Evolutionary conservation across 371 early-diverging fungal species (phyloP), one percentile per base, ranked within the genome.

Genomic region (Mortierella sp.): DNA sequence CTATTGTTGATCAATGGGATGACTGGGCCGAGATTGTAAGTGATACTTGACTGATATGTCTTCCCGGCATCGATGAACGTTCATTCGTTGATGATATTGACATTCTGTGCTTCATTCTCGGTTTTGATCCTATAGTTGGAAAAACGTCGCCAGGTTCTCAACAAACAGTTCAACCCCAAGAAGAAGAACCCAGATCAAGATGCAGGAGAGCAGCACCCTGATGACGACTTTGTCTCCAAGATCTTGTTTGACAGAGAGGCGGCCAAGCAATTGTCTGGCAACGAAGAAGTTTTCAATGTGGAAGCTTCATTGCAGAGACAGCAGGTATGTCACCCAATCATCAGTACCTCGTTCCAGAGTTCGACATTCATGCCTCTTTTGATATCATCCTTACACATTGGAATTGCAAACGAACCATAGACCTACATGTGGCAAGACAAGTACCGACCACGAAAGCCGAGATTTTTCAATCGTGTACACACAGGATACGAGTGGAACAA

Each of bases 401-500:
- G 12, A 16, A 4, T 50, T 24, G 10, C 22, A 9, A 28, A 21
- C 19, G 22, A 50, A 13, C 37, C 21, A 12, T 73, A 85, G 81
- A 87, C 85, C 3, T 92, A 94, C 63, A 69, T 86, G 67, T 94
- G 94, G 94, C 90, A 92, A 80, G 95, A 95, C 80, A 95, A 96
- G 80, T 96, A 97, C 78, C 85, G 95, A 27, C 96, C 97, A 25
- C 89, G 96, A 53, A 96, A 96, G 70, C 98, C 98, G 16, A 82
- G 94, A 44, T 97, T 93, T 83, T 94, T 95, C 64, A 97, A 96
- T 80, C 92, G 96, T 51, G 96, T 97, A 14, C 94, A 95, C 55
- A 95, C 95, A 1, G 97, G 97, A 37, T 96, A 92, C 72, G 98
- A 97, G 80, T 98, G 98, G 98, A 98, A 96, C 88, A 96, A 96